phyloP scores from a whole-genome alignment of 106 monocot species.

The Acorus calamus region DNA sequence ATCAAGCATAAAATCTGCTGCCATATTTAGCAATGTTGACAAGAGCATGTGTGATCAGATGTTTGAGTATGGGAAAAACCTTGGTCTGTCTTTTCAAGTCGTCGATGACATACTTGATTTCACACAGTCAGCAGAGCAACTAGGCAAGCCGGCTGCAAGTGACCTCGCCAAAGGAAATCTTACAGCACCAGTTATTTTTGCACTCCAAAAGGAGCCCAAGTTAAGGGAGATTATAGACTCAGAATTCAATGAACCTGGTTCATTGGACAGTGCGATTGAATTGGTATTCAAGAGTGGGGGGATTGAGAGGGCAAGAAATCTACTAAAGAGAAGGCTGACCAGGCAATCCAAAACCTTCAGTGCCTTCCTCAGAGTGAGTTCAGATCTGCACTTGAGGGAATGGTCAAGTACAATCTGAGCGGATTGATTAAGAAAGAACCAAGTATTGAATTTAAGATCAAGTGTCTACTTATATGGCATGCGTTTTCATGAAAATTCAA shows the following conservation, averaged over 20 bases:
- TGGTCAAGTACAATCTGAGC: slow-evolving; percentile 83
- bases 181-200: slow-evolving; percentile 95
- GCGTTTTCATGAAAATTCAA: no score
- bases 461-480: no score
- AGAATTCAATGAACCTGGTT: slow-evolving; percentile 65
- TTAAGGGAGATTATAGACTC: slow-evolving; percentile 81
- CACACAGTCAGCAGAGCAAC: slow-evolving; percentile 84
- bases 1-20: slow-evolving; percentile 78
- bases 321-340: slow-evolving; percentile 62
- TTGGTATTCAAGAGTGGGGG: slow-evolving; percentile 55
- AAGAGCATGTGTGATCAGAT: slow-evolving; percentile 50
- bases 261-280: slow-evolving; percentile 59
- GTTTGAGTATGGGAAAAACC: slow-evolving; percentile 84
- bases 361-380: slow-evolving; percentile 64
- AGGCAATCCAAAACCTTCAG: slow-evolving; percentile 57
- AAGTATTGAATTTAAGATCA: no score
- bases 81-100: slow-evolving; percentile 88
- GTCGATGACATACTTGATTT: slow-evolving; percentile 94
- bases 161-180: slow-evolving; percentile 87
- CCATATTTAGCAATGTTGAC: slow-evolving; percentile 63
- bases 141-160: slow-evolving; percentile 75
- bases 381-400: slow-evolving; percentile 55
- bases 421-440: slow-evolving; percentile 32
- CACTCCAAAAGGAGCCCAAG: slow-evolving; percentile 52
- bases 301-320: slow-evolving; percentile 50